Base-by-base conservation (phyloP, 148 eudicot genomes). In the Nepenthes gracilis region DNA sequence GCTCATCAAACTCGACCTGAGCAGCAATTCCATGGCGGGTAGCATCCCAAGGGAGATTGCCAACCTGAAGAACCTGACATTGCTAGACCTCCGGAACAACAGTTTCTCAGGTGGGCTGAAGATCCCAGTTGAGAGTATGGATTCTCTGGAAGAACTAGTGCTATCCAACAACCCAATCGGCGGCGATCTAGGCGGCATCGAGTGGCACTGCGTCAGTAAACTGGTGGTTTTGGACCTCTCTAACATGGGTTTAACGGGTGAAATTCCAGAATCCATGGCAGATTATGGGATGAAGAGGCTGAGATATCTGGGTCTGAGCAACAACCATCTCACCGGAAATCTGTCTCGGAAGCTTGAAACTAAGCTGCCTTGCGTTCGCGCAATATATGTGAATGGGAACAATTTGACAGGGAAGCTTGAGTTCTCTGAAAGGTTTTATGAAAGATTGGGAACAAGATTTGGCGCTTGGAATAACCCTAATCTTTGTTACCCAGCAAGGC, bases 1-100 rank as follows among this genome's bases (percentile, higher is more conserved):
- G 49, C 68, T 93, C 9, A 37, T 93, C 9, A 93, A 93, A 78
- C 95, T 93, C 55, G 99, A 93, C 72, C 70, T 89, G 55, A 88
- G 96, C 70, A 61, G 75, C 74, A 93, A 93, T 59, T 64, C 64
- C 55, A 43, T 93, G 15, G 67, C 63, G 71, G 99, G 95, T 2
- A 50, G 43, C 49, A 79, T 93, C 59, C 89, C 96, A 23, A 35
- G 36, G 15, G 70, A 75, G 52, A 51, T 93, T 51, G 75, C 75
- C 3, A 76, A 73, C 34, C 23, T 93, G 62, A 84, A 78, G 76
- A 76, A 74, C 43, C 53, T 93, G 33, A 89, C 92, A 38, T 77
- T 93, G 6, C 56, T 93, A 65, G 99, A 93, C 66, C 72, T 93
- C 45, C 76, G 95, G 33, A 72, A 70, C 64, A 93, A 93, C 65